Evolutionary conservation across 106 monocot genomes (phyloP), one percentile per base, ranked within the genome.

Genomic region (Amphibolis antarctica): DNA sequence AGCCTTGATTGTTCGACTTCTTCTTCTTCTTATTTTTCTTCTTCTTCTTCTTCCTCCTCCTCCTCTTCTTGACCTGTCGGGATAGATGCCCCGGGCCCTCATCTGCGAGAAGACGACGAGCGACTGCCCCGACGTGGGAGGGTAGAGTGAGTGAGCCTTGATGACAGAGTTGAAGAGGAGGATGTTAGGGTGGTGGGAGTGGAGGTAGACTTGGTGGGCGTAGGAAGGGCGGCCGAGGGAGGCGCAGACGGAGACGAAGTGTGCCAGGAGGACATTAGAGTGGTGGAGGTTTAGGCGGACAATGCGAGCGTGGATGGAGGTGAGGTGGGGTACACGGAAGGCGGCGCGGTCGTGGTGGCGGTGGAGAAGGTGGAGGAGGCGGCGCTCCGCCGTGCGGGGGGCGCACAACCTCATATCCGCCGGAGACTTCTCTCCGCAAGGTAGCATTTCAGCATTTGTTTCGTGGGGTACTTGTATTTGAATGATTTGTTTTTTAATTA

Each of bases 81-180:
- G 42, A 28, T 48, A 62, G 28, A 30, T 30, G 31, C 23, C 69
- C 22, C 30, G 58, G 26, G 19, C 12, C 10, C 63, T 60, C 62
- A 78, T 72, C 15, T 21, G 74, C 9, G 31, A 63, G 55, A 82
- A 82, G 66, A 75, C 45, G 42, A 66, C 53, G 66, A 91, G 42
- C 18, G 82, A 31, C 62, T 61, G 15, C 27, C 29, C 49, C 25
- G 79, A 72, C 10, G 68, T 29, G 18, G 69, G 56, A 18, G 42
- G 52, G 57, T 19, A 12, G 17, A 56, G 54, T 36, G 72, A 53
- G 55, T 65, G 44, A 69, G 76, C 54, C 63, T 88, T 74, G 63
- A 93, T 62, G 62, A 86, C 53, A 23, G 81, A 46, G 70, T 93
- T 93, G 69, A 73, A 86, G 47, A 81, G 76, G 63, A 66, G 62